Percentiles rank a stretch among this genome's conserved stretches.
These are phyloP conservation scores for Saturnispora hagleri DNA, from an alignment of 805 yeast genomes.

Conservation along the genomic window DNA sequence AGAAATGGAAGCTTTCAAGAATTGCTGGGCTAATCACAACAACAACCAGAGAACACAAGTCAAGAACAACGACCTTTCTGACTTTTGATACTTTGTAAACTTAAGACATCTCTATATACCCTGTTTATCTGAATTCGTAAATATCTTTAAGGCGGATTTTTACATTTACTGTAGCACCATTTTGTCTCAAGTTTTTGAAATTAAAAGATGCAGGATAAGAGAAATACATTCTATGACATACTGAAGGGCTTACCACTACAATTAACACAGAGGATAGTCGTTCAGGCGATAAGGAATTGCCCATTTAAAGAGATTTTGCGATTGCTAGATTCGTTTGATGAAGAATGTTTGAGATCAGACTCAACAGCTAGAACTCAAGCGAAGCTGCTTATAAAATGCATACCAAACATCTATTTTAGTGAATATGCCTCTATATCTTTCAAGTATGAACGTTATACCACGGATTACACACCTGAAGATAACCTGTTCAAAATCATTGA, in stretches of 20 bases:
- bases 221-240: neutral
- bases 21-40: slow-evolving; percentile 34
- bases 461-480: neutral
- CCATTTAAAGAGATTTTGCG: neutral
- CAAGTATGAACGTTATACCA: slow-evolving; percentile 2
- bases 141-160: neutral
- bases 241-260: neutral
- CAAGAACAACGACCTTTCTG: slow-evolving; percentile 25
- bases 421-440: slow-evolving; percentile 2
- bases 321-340: neutral
- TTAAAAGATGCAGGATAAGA: neutral
- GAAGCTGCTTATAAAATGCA: neutral
- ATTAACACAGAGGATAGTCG: neutral
- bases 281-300: neutral
- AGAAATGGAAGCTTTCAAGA: slow-evolving; percentile 42
- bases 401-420: neutral
- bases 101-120: neutral
- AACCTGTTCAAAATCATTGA: neutral
- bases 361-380: neutral
- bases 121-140: neutral
- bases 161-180: neutral
- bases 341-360: neutral
- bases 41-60: slow-evolving; percentile 33
- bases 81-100: slow-evolving; percentile 9
- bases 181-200: neutral